Percentiles rank a stretch among this genome's conserved stretches.
Evolutionary conservation across 352 stramenopile genomes (phyloP).

Genomic region (Phytophthora crassamura): DNA sequence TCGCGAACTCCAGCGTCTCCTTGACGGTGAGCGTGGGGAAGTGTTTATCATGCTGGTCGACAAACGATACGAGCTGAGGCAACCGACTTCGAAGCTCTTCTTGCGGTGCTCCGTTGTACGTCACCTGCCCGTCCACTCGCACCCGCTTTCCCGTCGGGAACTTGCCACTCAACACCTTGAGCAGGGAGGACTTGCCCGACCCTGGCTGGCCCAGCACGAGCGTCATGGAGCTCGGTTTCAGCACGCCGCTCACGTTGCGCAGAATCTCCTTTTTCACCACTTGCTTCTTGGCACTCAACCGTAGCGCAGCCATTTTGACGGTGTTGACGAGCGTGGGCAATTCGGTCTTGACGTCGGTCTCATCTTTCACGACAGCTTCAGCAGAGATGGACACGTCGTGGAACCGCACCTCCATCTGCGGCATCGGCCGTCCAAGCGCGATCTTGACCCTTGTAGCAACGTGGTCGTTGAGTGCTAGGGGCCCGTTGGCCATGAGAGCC

Average conservation of each 20-base stretch:
- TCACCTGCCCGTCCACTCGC: slow-evolving; percentile 19
- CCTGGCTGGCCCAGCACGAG: slow-evolving; percentile 27
- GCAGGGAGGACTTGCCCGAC: slow-evolving; percentile 30
- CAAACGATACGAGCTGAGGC: slow-evolving; percentile 38
- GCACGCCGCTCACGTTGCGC: slow-evolving; percentile 34
- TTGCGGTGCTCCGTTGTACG: slow-evolving; percentile 34
- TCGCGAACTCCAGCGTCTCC: slow-evolving; percentile 56
- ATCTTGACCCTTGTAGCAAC: slow-evolving; percentile 26
- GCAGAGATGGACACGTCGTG: slow-evolving; percentile 41
- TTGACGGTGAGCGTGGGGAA: no score
- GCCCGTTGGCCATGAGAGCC: slow-evolving; percentile 31
- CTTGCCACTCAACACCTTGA: slow-evolving; percentile 39
- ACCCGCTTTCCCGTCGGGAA: slow-evolving; percentile 31
- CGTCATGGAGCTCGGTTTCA: slow-evolving; percentile 32
- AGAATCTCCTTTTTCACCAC: slow-evolving; percentile 44
- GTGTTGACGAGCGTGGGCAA: slow-evolving; percentile 41
- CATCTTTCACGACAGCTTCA: slow-evolving; percentile 29
- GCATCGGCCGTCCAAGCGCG: slow-evolving; percentile 29
- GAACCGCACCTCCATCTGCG: slow-evolving; percentile 52
- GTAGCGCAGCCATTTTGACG: slow-evolving; percentile 23
- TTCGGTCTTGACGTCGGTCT: slow-evolving; percentile 20
- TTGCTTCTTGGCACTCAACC: slow-evolving; percentile 21
- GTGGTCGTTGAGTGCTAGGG: slow-evolving; percentile 30
- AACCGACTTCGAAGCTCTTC: slow-evolving; percentile 11
- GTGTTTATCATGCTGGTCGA: slow-evolving; percentile 63